Evolutionary conservation across 176 grass and related monocot genomes (phyloP).

Genomic region (Bromus sterilis): DNA sequence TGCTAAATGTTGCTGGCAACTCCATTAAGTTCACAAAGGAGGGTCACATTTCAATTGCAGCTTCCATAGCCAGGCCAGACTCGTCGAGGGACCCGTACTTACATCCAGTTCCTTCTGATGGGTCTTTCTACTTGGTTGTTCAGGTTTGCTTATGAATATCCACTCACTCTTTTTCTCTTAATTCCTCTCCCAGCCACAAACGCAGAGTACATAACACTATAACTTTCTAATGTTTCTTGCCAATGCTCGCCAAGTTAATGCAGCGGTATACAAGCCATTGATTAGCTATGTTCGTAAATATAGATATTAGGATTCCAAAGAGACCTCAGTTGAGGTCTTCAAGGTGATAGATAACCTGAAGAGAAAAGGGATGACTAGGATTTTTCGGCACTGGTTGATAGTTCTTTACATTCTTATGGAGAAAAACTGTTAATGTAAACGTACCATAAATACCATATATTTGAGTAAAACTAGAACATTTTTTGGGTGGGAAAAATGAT

Average conservation of each 20-base stretch:
- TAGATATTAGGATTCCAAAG: background rate
- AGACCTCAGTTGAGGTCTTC: background rate
- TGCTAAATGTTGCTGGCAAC: constrained; percentile 86
- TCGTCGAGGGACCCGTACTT: constrained; percentile 52
- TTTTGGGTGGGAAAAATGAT: background rate
- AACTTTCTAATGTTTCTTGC: background rate
- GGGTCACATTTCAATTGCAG: constrained; percentile 64
- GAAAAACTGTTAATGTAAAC: background rate
- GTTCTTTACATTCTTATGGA: background rate
- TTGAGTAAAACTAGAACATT: background rate
- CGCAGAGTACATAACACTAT: background rate
- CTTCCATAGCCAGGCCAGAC: constrained; percentile 52
- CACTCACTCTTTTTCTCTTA: background rate
- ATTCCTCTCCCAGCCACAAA: background rate
- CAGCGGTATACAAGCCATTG: background rate
- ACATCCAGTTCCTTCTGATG: constrained; percentile 54
- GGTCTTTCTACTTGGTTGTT: constrained; percentile 67
- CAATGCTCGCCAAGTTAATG: constrained; percentile 9
- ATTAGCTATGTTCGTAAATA: background rate
- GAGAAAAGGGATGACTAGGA: background rate
- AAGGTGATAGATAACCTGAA: background rate
- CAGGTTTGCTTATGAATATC: constrained; percentile 44
- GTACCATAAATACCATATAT: background rate
- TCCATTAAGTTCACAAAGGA: constrained; percentile 87
- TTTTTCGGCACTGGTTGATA: background rate